Percentiles rank a stretch among this genome's conserved stretches.
These are phyloP conservation scores for Colletotrichum cereale DNA, from an alignment of 2,329 filamentous ascomycete species.

Conservation along the genomic window DNA sequence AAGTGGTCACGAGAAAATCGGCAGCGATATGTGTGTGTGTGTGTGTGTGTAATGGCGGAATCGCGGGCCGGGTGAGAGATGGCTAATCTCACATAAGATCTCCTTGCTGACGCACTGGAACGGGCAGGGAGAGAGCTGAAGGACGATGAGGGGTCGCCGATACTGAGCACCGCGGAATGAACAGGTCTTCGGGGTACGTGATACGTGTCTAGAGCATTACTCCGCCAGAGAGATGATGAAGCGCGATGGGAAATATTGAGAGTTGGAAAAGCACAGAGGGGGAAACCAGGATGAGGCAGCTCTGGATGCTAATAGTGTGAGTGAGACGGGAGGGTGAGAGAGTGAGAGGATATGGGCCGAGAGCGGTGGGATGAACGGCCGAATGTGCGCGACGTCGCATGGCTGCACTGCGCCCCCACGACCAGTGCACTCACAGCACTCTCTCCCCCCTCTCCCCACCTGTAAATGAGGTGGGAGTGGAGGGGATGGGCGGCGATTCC, in stretches of 20 bases:
- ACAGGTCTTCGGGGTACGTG: background rate
- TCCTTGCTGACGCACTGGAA: background rate
- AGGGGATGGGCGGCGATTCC: background rate
- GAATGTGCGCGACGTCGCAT: slow-evolving; percentile 9
- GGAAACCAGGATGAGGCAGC: background rate
- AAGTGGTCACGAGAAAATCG: too few relatives aligned
- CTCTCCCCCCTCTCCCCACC: background rate
- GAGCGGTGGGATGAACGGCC: background rate
- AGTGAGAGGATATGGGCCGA: too few relatives aligned
- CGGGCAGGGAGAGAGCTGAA: background rate
- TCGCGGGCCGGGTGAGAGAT: slow-evolving; percentile 2
- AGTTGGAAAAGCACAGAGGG: too few relatives aligned
- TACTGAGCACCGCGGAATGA: background rate
- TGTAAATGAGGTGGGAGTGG: too few relatives aligned
- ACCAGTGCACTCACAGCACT: background rate
- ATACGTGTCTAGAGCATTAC: background rate
- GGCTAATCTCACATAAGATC: background rate
- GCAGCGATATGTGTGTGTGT: too few relatives aligned
- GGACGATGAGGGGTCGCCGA: background rate
- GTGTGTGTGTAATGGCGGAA: background rate
- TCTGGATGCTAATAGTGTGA: background rate
- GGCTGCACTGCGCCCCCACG: background rate
- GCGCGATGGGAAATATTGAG: background rate
- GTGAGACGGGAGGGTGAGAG: background rate
- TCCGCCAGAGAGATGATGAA: background rate